A percentile compares a stretch with the other conserved stretches of the same genome.
phyloP scores from a whole-genome alignment of 768 basidiomycete genomes.

The Mycena olivaceomarginata region DNA sequence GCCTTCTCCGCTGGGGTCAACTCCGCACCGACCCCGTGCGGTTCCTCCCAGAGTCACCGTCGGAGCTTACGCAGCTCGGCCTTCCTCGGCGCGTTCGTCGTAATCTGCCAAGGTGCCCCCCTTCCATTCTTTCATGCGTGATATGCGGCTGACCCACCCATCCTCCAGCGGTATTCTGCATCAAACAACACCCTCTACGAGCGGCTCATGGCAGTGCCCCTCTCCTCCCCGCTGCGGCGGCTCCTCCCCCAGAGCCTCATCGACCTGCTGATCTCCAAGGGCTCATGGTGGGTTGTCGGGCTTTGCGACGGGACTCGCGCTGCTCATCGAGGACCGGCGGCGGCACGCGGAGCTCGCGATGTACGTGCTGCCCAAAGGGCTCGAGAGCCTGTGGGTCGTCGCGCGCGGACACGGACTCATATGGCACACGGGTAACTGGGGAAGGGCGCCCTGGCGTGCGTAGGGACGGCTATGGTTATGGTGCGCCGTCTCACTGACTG shows the following conservation, averaged over 20 bases:
- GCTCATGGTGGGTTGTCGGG: constrained; percentile 87
- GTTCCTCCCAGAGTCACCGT: constrained; percentile 80
- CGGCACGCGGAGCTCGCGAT: constrained; percentile 94
- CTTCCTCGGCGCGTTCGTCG: constrained; percentile 90
- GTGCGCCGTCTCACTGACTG: constrained; percentile 60
- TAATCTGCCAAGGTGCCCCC: constrained; percentile 86
- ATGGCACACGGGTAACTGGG: constrained; percentile 80
- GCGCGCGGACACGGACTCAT: constrained; percentile 86
- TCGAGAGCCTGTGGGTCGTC: constrained; percentile 94
- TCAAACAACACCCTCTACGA: constrained; percentile 77
- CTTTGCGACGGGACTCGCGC: constrained; percentile 80
- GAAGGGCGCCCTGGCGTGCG: constrained; percentile 58
- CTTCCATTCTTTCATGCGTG: constrained; percentile 45
- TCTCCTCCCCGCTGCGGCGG: constrained; percentile 57
- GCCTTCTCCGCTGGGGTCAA: constrained; percentile 86
- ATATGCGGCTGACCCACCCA: not conserved
- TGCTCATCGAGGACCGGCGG: constrained; percentile 92
- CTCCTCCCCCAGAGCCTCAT: constrained; percentile 67
- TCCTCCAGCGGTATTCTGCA: constrained; percentile 75
- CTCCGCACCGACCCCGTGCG: constrained; percentile 82
- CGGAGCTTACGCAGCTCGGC: constrained; percentile 89
- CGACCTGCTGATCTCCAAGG: constrained; percentile 78
- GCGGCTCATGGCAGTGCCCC: constrained; percentile 60
- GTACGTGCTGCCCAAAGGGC: constrained; percentile 91
- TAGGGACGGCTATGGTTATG: constrained; percentile 56